A percentile compares a stretch with the other conserved stretches of the same genome.
Evolutionary conservation across 2,329 filamentous ascomycete species (phyloP).

Genomic region (Zymoseptoria brevis): DNA sequence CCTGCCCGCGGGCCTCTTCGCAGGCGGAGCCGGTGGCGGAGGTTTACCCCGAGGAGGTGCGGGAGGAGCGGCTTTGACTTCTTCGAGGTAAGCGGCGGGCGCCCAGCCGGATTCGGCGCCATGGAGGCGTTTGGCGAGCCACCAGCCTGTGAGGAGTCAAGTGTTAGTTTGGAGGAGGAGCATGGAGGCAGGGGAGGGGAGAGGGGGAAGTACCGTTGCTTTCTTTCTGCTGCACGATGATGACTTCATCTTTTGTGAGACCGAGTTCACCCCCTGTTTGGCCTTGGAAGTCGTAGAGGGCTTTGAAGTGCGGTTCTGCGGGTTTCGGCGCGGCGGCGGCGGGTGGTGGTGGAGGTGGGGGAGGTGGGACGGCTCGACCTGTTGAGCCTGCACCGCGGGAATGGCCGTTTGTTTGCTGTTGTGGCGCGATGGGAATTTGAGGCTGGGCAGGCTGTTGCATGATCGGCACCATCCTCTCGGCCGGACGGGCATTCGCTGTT

Average conservation of each 20-base stretch:
- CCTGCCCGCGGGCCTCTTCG: conserved; percentile 66
- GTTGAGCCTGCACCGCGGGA: conserved; percentile 34
- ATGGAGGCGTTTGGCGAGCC: conserved; percentile 71
- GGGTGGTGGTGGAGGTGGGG: conserved; percentile 53
- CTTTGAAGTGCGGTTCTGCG: conserved; percentile 74
- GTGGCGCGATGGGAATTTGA: conserved; percentile 33
- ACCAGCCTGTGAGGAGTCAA: conserved; percentile 63
- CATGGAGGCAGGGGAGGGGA: too few relatives aligned
- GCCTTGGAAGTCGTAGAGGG: conserved; percentile 83
- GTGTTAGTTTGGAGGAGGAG: conserved; percentile 12
- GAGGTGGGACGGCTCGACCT: conserved; percentile 37
- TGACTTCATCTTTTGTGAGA: conserved; percentile 68
- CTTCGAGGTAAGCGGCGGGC: conserved; percentile 87
- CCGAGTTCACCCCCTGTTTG: conserved; percentile 79
- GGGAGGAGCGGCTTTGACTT: conserved; percentile 54
- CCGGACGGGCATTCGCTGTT: conserved; percentile 15
- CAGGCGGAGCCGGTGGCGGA: conserved; percentile 68
- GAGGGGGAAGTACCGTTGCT: conserved; percentile 64
- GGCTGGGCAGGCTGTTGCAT: conserved; percentile 21
- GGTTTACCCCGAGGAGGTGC: conserved; percentile 41
- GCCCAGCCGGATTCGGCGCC: conserved; percentile 79
- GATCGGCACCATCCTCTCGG: conserved; percentile 23
- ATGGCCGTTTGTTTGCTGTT: conserved; percentile 39
- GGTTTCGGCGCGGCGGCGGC: conserved; percentile 53
- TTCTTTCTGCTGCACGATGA: conserved; percentile 90